Percentiles rank a stretch among this genome's conserved stretches.
Evolutionary conservation across 352 stramenopile species (phyloP).

Genomic region (Pythium plurisporium): DNA sequence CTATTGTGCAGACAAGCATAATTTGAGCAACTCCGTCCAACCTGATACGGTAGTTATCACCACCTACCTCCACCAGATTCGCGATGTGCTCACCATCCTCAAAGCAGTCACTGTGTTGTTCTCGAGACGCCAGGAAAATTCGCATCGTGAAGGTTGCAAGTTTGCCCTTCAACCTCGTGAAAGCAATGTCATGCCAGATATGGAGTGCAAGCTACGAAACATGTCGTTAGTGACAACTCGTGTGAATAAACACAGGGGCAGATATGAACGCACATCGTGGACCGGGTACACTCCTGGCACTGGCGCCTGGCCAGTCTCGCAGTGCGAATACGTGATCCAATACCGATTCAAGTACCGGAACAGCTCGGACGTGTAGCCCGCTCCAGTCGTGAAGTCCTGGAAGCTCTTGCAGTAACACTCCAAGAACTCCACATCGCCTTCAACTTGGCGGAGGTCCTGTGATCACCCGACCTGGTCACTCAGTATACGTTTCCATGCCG

Average conservation of each 20-base stretch:
- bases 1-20: constrained; percentile 21
- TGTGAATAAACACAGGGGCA: neutral
- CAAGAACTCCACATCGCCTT: constrained; percentile 66
- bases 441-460: constrained; percentile 48
- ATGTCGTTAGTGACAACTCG: neutral
- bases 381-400: constrained; percentile 66
- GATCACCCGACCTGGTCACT: neutral
- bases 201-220: constrained; percentile 62
- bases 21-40: too few relatives aligned
- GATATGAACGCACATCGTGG: constrained; percentile 47
- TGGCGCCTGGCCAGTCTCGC: constrained; percentile 74
- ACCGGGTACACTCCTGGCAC: constrained; percentile 81
- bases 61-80: constrained; percentile 58
- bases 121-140: constrained; percentile 55
- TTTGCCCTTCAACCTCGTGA: constrained; percentile 64
- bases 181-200: constrained; percentile 82
- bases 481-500: neutral
- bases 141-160: constrained; percentile 59
- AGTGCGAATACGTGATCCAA: constrained; percentile 86
- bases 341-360: constrained; percentile 86
- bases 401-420: constrained; percentile 65
- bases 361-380: constrained; percentile 76
- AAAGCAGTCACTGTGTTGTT: constrained; percentile 56
- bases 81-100: constrained; percentile 64
- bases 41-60: too few relatives aligned